Percentiles rank a stretch among this genome's conserved stretches.
Conservation (phyloP, 352 stramenopile species). For the Phytopythium aichiense region DNA sequence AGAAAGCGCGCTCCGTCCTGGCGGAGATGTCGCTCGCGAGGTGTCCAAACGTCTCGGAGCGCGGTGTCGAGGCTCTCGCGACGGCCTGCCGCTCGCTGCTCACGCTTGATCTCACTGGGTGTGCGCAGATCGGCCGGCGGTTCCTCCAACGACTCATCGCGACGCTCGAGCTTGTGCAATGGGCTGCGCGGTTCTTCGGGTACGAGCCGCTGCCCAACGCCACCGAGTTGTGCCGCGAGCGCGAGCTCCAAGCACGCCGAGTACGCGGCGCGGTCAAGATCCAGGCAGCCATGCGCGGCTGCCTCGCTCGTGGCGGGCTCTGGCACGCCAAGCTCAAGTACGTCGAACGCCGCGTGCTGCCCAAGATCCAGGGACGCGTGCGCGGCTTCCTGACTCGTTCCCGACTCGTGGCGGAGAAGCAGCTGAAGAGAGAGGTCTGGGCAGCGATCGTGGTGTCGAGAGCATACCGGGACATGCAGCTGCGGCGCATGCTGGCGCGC, state of each 20-base stretch:
- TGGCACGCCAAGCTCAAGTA: constrained; percentile 64
- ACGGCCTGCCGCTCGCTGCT: constrained; percentile 66
- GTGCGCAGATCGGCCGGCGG: constrained; percentile 54
- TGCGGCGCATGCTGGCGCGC: constrained; percentile 46
- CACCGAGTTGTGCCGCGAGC: constrained; percentile 56
- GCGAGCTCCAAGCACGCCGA: constrained; percentile 45
- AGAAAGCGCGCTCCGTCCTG: constrained; percentile 12
- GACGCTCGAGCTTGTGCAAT: constrained; percentile 82
- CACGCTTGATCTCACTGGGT: constrained; percentile 84
- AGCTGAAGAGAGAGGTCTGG: constrained; percentile 20
- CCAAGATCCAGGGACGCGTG: constrained; percentile 74
- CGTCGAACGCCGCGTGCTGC: constrained; percentile 57
- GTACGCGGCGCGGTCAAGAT: constrained; percentile 58
- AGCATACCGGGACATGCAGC: constrained; percentile 45
- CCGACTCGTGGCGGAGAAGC: constrained; percentile 23
- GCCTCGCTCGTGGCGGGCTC: constrained; percentile 66
- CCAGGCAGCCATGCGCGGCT: constrained; percentile 80
- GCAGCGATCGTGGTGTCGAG: constrained; percentile 39
- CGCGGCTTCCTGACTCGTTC: constrained; percentile 75
- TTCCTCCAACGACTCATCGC: constrained; percentile 73
- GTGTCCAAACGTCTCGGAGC: constrained; percentile 70
- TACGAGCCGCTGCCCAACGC: constrained; percentile 84
- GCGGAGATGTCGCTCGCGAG: constrained; percentile 53
- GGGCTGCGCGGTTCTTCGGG: constrained; percentile 77
- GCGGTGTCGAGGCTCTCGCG: constrained; percentile 59